Evolutionary conservation across 495 filamentous ascomycete species (phyloP), one percentile per base, ranked within the genome.

Genomic region (Lepidopterella palustris): DNA sequence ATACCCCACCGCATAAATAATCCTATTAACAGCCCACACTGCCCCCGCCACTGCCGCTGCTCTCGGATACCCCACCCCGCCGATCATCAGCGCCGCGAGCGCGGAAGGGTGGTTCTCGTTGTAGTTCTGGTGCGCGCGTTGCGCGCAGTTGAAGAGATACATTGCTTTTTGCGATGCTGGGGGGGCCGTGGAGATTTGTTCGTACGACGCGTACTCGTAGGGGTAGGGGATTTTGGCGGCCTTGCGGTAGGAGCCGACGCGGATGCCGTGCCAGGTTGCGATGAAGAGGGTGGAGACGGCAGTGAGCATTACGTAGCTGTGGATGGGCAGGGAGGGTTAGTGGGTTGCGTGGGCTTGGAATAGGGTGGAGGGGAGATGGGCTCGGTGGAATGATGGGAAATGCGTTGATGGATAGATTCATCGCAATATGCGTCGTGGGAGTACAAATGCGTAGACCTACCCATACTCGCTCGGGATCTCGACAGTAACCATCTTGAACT

Each of bases 71-170:
- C 50, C 11, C n/a, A 76, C 18, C 10, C 75, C 75, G 0, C 70
- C 60, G 45, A 77, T 62, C 39, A 77, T 60, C 62, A 76, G 45
- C 4, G 68, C 63, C 20, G 62, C 58, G 0, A 71, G 23, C 6
- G 64, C 15, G 18, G 48, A 45, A 1, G 64, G 40, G 18, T 68
- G 64, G 71, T 76, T 72, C 64, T 77, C 75, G 52, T 72, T 55
- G 64, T 56, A 74, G 66, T 77, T 77, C 45, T 56, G 65, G 60
- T 76, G 73, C 0, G 68, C 68, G 53, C 74, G 72, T 67, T 77
- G 75, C 11, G 72, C 71, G 68, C 72, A 71, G 67, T 77, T 77
- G 72, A 76, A 76, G 23, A 68, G 58, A 58, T 71, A 65, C 64
- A 73, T 65, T 0, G 61, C 67, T 55, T 71, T 63, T 45, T 70